Conservation (phyloP, 257 asterid genomes). For the Datura wrightii region DNA sequence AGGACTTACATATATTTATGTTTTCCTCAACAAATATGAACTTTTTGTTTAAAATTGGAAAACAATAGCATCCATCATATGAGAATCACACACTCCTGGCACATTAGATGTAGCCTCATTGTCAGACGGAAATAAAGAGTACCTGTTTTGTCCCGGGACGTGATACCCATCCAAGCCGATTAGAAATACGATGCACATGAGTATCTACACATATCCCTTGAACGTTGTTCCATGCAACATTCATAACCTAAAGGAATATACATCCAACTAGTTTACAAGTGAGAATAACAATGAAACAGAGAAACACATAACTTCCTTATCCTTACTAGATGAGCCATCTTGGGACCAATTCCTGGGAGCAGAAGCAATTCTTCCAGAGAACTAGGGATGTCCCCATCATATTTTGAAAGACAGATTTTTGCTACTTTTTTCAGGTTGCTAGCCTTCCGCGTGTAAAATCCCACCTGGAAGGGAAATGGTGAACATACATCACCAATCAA, state of each 20-base stretch:
- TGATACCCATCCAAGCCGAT: constrained; percentile 97
- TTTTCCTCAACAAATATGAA: neutral
- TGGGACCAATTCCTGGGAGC: constrained; percentile 99
- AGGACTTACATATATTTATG: neutral
- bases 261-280: constrained; percentile 12
- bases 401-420: constrained; percentile 69
- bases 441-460: constrained; percentile 94
- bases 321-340: constrained; percentile 98
- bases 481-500: constrained; percentile 24
- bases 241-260: constrained; percentile 69
- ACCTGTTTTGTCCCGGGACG: constrained; percentile 86
- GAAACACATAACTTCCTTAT: constrained; percentile 40
- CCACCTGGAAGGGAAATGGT: constrained; percentile 62
- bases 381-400: constrained; percentile 88
- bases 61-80: neutral
- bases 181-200: constrained; percentile 94
- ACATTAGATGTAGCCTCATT: neutral
- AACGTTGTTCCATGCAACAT: constrained; percentile 92
- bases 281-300: neutral
- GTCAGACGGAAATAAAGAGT: constrained; percentile 32
- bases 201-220: constrained; percentile 99
- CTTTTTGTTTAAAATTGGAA: neutral
- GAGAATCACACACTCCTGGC: neutral
- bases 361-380: constrained; percentile 78
- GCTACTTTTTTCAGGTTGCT: constrained; percentile 88